These are phyloP conservation scores for Auricularia heimuer DNA, from an alignment of 768 basidiomycete species.

Conservation along the genomic window DNA sequence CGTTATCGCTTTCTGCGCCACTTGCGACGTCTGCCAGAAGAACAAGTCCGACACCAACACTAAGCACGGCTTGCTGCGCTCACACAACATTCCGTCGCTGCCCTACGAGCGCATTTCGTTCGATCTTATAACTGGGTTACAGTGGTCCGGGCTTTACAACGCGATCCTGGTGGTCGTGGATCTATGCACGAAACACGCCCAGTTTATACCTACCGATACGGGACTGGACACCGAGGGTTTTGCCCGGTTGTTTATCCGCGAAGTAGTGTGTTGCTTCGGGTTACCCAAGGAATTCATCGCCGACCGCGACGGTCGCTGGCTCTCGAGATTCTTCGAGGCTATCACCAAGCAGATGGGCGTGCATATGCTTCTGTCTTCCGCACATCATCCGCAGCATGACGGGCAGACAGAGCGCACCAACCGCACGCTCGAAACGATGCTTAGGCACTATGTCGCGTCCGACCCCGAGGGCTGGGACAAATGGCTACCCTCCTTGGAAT, in stretches of 20 bases:
- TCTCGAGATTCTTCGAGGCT: background rate
- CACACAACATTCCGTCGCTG: too few species aligned
- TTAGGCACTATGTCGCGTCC: slow-evolving; percentile 10
- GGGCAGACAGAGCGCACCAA: slow-evolving; percentile 29
- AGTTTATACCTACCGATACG: too few species aligned
- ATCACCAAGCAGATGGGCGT: background rate
- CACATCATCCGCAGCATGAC: slow-evolving; percentile 37
- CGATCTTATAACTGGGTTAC: too few species aligned
- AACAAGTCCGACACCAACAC: background rate
- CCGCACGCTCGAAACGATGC: slow-evolving; percentile 10
- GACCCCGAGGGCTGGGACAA: slow-evolving; percentile 35
- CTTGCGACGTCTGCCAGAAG: slow-evolving; percentile 12
- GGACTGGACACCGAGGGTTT: slow-evolving; percentile 1
- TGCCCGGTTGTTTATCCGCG: slow-evolving; percentile 7
- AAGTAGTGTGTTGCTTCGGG: slow-evolving; percentile 1
- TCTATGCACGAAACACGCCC: too few species aligned
- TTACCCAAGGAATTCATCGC: background rate
- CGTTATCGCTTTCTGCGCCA: slow-evolving; percentile 16
- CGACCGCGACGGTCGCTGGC: background rate
- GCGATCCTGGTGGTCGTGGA: too few species aligned
- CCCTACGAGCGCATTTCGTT: too few species aligned
- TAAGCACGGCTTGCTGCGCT: slow-evolving; percentile 4
- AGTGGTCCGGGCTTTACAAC: too few species aligned
- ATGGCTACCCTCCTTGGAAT: slow-evolving; percentile 31
- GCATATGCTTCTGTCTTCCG: background rate